phyloP scores from a whole-genome alignment of 352 stramenopile genomes.

The Blastocystis hominis region DNA sequence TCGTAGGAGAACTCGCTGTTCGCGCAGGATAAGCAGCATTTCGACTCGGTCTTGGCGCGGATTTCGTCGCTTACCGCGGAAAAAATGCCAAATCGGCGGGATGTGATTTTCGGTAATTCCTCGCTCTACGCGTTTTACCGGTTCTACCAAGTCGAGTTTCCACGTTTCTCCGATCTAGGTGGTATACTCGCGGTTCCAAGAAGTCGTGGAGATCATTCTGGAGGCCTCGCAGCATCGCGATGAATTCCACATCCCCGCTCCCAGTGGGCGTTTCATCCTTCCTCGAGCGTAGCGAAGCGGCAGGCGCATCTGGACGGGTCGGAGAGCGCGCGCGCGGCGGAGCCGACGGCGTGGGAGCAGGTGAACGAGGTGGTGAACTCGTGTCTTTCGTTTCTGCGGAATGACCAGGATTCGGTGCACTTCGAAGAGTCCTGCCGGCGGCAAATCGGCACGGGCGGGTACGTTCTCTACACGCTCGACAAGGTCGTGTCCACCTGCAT shows the following conservation, averaged over 20 bases:
- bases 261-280: not conserved
- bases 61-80: not conserved
- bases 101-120: not conserved
- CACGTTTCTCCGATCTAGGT: not conserved
- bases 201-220: not conserved
- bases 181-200: not conserved
- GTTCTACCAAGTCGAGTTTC: not conserved
- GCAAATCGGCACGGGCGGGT: constrained; percentile 4
- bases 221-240: not conserved
- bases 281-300: not conserved
- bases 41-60: not conserved
- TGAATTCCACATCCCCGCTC: not conserved
- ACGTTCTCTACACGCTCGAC: constrained; percentile 50
- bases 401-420: not conserved
- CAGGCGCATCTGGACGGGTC: not conserved
- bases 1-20: not conserved
- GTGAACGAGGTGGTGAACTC: not conserved
- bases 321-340: too few relatives aligned
- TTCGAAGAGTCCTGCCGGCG: constrained; percentile 24
- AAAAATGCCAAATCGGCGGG: not conserved
- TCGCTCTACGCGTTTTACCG: constrained; percentile 16
- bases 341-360: not conserved
- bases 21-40: not conserved
- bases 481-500: constrained; percentile 1
- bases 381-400: not conserved